phyloP scores from a whole-genome alignment of 805 yeast species.

The Zygotorulaspora sp. region DNA sequence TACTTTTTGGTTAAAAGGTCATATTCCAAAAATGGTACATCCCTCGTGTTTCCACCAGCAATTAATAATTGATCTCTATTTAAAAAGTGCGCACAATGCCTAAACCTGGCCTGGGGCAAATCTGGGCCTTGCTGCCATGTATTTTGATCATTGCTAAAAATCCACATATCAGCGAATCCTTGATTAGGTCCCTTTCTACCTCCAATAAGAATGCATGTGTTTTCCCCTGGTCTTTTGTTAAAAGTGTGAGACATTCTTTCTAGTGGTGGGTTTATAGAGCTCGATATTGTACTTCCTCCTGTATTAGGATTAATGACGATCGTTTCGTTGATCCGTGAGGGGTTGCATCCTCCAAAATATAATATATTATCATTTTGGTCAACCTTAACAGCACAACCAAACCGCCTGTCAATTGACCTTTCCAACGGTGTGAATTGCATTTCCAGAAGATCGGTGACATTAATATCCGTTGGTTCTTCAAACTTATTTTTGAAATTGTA shows the following conservation, averaged over 20 bases:
- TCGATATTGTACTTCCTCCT: conserved; percentile 8
- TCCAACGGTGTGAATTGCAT: conserved; percentile 2
- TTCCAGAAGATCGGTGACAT: background rate
- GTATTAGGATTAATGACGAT: conserved; percentile 9
- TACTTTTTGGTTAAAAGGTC: conserved; percentile 19
- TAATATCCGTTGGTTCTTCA: background rate
- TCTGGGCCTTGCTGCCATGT: conserved; percentile 41
- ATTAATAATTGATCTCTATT: conserved; percentile 37
- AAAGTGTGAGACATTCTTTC: conserved; percentile 60
- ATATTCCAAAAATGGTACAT: conserved; percentile 20
- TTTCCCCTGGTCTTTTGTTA: conserved; percentile 31
- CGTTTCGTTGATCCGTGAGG: conserved; percentile 25
- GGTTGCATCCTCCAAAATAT: conserved; percentile 39
- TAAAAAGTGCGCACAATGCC: conserved; percentile 45
- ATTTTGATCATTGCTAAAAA: conserved; percentile 16
- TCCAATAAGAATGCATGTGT: conserved; percentile 45
- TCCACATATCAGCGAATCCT: conserved; percentile 44
- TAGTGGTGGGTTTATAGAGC: conserved; percentile 18
- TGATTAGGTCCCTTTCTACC: conserved; percentile 63
- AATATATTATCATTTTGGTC: conserved; percentile 9
- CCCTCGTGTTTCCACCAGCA: conserved; percentile 46
- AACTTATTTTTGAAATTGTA: conserved; percentile 12
- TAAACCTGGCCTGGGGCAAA: conserved; percentile 45
- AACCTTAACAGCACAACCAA: conserved; percentile 21
- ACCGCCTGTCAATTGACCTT: conserved; percentile 18